These are phyloP conservation scores for Maudiozyma humilis DNA, from an alignment of 1,139 yeast species.

Conservation along the genomic window DNA sequence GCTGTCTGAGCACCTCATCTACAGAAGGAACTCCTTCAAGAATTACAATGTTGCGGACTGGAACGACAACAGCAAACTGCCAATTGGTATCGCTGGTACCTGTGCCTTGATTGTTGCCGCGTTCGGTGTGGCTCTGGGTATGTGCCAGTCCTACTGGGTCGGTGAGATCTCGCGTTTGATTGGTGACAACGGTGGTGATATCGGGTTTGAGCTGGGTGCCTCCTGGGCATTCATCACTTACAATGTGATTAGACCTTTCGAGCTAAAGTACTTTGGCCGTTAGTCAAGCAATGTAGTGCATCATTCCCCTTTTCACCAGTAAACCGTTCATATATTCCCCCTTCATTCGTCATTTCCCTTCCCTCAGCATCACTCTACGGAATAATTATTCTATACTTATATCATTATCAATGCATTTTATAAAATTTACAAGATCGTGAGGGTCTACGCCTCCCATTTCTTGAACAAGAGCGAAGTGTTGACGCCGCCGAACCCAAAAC, in stretches of 20 bases:
- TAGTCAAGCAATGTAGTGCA: conserved; percentile 21
- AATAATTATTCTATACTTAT: too few relatives aligned
- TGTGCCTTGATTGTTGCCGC: conserved; percentile 76
- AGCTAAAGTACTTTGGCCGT: conserved; percentile 49
- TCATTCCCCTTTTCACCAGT: too few relatives aligned
- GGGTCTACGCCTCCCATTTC: too few relatives aligned
- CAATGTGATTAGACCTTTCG: conserved; percentile 58
- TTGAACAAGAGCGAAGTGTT: conserved; percentile 62
- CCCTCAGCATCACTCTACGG: not conserved
- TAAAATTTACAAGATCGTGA: too few relatives aligned
- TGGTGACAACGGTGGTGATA: conserved; percentile 71
- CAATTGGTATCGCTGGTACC: conserved; percentile 70
- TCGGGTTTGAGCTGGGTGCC: conserved; percentile 75
- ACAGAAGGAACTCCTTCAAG: conserved; percentile 51
- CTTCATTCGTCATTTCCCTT: not conserved
- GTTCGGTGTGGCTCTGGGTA: conserved; percentile 79
- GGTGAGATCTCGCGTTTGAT: conserved; percentile 60
- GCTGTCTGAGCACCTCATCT: conserved; percentile 71
- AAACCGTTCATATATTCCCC: not conserved
- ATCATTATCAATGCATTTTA: too few relatives aligned
- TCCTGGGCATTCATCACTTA: conserved; percentile 61
- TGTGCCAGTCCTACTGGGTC: conserved; percentile 75
- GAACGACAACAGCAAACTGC: conserved; percentile 49
- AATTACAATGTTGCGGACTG: conserved; percentile 59
- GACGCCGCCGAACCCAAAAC: conserved; percentile 97